Base-by-base conservation (phyloP, 805 yeast species). In the Starmerella kuoi region DNA sequence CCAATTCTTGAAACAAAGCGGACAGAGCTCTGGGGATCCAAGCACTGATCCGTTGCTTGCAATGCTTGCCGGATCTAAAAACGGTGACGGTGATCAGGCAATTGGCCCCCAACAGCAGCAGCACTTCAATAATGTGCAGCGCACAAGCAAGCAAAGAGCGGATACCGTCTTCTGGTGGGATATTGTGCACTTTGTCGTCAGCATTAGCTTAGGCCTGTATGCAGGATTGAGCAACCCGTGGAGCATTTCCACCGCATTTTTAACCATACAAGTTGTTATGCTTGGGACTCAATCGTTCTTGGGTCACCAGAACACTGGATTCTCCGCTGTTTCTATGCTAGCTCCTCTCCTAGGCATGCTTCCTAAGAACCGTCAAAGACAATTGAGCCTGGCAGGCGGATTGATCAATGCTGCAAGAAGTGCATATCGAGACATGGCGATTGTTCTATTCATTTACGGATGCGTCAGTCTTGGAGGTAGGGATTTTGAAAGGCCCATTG, bases 401-500 rank as follows among this genome's bases (percentile, higher is more conserved):
- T 30, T 46, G 41, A n/a, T 53, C 31, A 39, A 22, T 24, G 39
- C 46, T 18, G 31, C 37, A 40, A 35, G 52, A 27, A 19, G 40
- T 37, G 48, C 53, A 20, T 53, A 51, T 48, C 42, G 45, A 31
- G 63, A 59, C 43, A 31, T 55, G 12, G 50, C 57, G 20, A 35
- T 58, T 26, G 47, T 52, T 1, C 38, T 60, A 36, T 56, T 60
- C 47, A 48, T 55, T 9, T 49, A 52, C 31, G 57, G 59, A 20
- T 30, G 47, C n/a, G 30, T 36, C 2, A 40, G 41, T 26, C 31
- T 33, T n/a, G 50, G 53, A 21, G 48, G 47, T 17, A 4, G 19
- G 6, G 43, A 44, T 14, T 42, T 22, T 28, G 36, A 4, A 14
- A 41, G 46, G 9, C 48, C 48, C n/a, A n/a, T n/a, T 14, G 23